These are phyloP conservation scores for Penicillium arizonense DNA, from an alignment of 495 filamentous ascomycete genomes.

Conservation along the genomic window DNA sequence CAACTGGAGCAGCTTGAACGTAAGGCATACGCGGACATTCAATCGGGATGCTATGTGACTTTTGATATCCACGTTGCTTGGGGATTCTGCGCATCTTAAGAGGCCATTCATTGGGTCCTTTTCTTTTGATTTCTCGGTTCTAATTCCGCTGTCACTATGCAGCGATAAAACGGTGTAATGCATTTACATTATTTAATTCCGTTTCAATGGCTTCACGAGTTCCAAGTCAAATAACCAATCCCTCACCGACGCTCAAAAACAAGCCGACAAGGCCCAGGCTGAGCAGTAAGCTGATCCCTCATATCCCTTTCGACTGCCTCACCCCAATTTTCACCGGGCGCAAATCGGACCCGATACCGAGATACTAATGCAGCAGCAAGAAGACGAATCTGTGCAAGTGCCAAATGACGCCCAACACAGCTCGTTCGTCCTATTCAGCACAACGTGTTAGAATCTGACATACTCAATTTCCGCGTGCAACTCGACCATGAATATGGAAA, in stretches of 20 bases:
- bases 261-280: constrained; percentile 17
- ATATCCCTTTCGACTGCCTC: constrained; percentile 32
- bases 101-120: too few species aligned
- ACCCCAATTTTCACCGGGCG: constrained; percentile 36
- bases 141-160: not conserved
- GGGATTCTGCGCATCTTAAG: not conserved
- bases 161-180: too few species aligned
- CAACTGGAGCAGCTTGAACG: constrained; percentile 12
- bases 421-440: constrained; percentile 29
- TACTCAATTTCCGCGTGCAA: not conserved
- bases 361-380: constrained; percentile 27
- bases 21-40: constrained; percentile 13
- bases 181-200: too few species aligned
- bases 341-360: constrained; percentile 34
- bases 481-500: not conserved
- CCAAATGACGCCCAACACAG: constrained; percentile 53
- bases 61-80: constrained; percentile 5
- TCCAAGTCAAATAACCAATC: too few species aligned
- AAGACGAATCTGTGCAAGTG: constrained; percentile 43
- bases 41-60: constrained; percentile 12
- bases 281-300: constrained; percentile 41
- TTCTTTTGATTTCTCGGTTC: not conserved
- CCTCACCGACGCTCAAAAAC: not conserved
- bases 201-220: too few species aligned
- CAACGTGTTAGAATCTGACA: constrained; percentile 10